Conservation (phyloP, 106 monocot genomes). For the Iris macrosiphon region DNA sequence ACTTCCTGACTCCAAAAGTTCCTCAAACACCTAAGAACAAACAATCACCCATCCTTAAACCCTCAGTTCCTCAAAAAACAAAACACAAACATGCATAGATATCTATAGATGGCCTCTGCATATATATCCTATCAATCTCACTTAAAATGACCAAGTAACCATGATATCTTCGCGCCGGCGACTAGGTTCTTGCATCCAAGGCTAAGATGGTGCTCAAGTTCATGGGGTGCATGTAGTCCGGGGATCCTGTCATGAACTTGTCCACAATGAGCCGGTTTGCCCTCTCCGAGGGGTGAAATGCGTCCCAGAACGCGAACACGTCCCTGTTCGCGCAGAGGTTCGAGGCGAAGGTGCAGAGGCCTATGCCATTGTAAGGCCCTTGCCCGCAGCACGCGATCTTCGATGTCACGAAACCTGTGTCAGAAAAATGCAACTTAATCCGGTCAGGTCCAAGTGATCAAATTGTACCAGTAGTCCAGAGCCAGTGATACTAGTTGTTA, state of each 20-base stretch:
- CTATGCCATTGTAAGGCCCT: slow-evolving; percentile 84
- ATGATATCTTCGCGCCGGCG: background rate
- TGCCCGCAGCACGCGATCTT: slow-evolving; percentile 86
- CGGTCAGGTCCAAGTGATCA: too few species aligned
- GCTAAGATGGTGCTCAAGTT: slow-evolving; percentile 77
- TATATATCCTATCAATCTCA: too few species aligned
- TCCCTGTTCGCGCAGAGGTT: slow-evolving; percentile 65
- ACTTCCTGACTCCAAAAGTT: too few species aligned
- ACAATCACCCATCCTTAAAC: too few species aligned
- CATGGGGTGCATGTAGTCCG: slow-evolving; percentile 67
- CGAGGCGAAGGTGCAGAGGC: slow-evolving; percentile 58
- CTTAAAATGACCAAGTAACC: too few species aligned
- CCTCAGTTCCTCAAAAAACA: too few species aligned
- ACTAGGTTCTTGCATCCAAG: slow-evolving; percentile 34
- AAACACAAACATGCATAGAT: too few species aligned
- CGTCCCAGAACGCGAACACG: slow-evolving; percentile 72
- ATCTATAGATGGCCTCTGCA: too few species aligned
- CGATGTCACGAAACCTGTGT: slow-evolving; percentile 66
- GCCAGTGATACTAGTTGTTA: background rate
- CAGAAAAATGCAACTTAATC: background rate
- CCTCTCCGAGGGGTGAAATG: slow-evolving; percentile 69
- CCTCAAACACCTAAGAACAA: too few species aligned
- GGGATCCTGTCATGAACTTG: slow-evolving; percentile 42
- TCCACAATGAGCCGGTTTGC: slow-evolving; percentile 70
- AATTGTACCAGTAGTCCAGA: background rate